A percentile compares a stretch with the other conserved stretches of the same genome.
Conservation (phyloP, 257 asterid genomes). For the Plantago major region DNA sequence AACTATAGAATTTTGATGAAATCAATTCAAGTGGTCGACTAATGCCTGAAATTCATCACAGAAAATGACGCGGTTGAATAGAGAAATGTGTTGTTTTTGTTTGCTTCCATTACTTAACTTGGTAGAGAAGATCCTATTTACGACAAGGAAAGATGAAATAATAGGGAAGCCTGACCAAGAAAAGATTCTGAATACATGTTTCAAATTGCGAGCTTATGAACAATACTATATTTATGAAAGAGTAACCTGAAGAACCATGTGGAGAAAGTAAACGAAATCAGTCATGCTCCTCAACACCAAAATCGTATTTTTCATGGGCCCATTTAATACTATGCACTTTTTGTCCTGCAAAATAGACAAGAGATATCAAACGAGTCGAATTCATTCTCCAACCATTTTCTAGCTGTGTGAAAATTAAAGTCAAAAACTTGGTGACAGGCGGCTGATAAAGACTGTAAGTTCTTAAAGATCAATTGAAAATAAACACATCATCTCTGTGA, state of each 20-base stretch:
- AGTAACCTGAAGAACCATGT: slow-evolving; percentile 84
- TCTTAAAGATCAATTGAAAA: background rate
- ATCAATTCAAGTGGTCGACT: too few relatives aligned
- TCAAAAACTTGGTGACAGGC: background rate
- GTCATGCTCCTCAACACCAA: slow-evolving; percentile 65
- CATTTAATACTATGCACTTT: slow-evolving; percentile 58
- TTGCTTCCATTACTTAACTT: too few relatives aligned
- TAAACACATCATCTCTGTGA: background rate
- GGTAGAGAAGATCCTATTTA: too few relatives aligned
- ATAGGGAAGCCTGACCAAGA: too few relatives aligned
- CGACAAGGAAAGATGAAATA: too few relatives aligned
- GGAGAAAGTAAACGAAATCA: slow-evolving; percentile 66
- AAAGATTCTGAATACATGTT: too few relatives aligned
- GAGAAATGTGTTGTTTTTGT: too few relatives aligned
- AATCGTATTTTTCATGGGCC: slow-evolving; percentile 53
- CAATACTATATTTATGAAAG: background rate
- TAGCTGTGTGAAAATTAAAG: background rate
- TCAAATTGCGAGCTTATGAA: too few relatives aligned
- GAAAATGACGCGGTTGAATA: too few relatives aligned
- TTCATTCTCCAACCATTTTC: background rate
- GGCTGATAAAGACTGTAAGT: too few relatives aligned
- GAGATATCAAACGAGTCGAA: slow-evolving; percentile 9
- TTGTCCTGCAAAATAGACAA: slow-evolving; percentile 35
- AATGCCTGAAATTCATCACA: too few relatives aligned
- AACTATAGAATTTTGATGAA: too few relatives aligned